Evolutionary conservation across 768 basidiomycete genomes (phyloP), one percentile per base, ranked within the genome.

Genomic region (Lentinula sp.): DNA sequence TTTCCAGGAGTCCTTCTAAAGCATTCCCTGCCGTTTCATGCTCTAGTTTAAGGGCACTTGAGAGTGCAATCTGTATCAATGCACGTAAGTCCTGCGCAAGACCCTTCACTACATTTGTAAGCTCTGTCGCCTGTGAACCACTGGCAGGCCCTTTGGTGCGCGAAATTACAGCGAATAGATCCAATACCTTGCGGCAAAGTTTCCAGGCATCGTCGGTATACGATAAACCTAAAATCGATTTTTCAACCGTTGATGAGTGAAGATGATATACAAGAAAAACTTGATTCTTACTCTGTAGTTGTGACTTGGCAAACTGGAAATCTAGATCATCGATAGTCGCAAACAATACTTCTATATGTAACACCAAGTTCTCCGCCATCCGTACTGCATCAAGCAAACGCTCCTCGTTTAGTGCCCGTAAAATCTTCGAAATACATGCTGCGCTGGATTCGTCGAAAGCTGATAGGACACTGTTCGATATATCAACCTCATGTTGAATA

Each of bases 61-160:
- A 98, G 52, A 99, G 79, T 3, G 97, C 95, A 64, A 98, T 98
- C 52, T 97, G 90, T 64, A 99, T 98, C 57, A 99, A 85, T 74
- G 98, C 98, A 79, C 98, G 98, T 70, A 99, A 87, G 74, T 99
- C 98, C 74, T 99, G 97, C 6, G 96, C 96, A 40, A 99, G 81
- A n/a, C 96, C 96, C 0, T 97, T 99, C 64, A 98, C 96, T 51
- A 98, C 86, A 13, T 95, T 93, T 40, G 98, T 85, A 11, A 99
- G 79, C 67, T 98, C 96, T 73, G 97, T 93, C 15, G 95, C 97
- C 87, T 98, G 86, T 11, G 91, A 84, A 39, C 91, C 92, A 23
- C 23, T 23, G 23, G 23, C 23, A 3, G 92, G 90, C 72, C 95
- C 92, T 73, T 96, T 93, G 31, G 93, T 95, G 72, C 95, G 94